Evolutionary conservation across 352 stramenopile genomes (phyloP).

Genomic region (Phytophthora tubulina): DNA sequence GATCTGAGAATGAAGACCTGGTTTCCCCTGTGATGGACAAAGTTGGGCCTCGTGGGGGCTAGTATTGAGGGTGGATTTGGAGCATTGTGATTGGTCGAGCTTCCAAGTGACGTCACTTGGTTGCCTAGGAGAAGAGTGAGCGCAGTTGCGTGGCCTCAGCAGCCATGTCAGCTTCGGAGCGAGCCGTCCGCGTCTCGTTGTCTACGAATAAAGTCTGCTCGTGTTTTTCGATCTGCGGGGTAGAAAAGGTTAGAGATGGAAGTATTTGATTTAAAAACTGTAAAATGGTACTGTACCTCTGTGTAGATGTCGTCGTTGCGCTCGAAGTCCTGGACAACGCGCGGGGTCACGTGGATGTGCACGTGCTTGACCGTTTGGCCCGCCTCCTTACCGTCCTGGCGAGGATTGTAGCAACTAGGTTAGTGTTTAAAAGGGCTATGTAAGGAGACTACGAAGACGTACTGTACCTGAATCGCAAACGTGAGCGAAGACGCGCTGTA

Average conservation of each 20-base stretch:
- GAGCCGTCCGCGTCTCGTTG: constrained; percentile 76
- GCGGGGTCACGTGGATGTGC: constrained; percentile 94
- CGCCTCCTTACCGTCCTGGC: constrained; percentile 84
- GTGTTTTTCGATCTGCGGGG: constrained; percentile 68
- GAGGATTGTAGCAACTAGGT: neutral
- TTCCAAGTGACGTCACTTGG: constrained; percentile 3
- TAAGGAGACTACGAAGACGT: neutral
- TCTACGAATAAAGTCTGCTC: constrained; percentile 63
- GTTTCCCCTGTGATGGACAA: constrained; percentile 12
- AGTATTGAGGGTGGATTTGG: constrained; percentile 8
- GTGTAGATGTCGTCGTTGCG: constrained; percentile 95
- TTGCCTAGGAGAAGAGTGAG: constrained; percentile 40
- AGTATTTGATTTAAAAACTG: neutral
- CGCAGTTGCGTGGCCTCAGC: constrained; percentile 69
- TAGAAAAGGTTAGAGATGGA: neutral
- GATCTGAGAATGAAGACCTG: constrained; percentile 9
- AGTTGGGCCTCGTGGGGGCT: neutral
- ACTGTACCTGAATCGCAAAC: constrained; percentile 86
- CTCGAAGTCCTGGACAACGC: constrained; percentile 79
- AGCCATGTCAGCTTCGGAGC: constrained; percentile 85
- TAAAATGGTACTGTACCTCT: constrained; percentile 50
- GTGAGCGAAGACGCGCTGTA: constrained; percentile 88
- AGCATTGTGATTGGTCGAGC: constrained; percentile 28
- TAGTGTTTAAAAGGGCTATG: neutral
- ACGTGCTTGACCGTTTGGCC: constrained; percentile 94